Base-by-base conservation (phyloP, 352 stramenopile genomes). In the Phytophthora chlamydospora region DNA sequence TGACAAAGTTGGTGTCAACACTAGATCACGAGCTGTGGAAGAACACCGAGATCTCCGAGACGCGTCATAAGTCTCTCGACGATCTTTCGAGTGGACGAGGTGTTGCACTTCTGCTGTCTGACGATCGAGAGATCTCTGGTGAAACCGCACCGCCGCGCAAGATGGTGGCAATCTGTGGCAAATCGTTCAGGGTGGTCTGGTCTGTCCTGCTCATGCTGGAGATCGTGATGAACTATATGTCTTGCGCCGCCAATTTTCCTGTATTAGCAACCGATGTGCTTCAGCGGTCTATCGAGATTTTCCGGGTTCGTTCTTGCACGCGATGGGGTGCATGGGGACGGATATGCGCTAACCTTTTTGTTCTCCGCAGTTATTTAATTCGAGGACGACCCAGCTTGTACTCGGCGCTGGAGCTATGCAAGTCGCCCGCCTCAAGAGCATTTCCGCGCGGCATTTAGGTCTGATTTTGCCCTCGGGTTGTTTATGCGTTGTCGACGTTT, bases 371-470 rank as follows among this genome's bases (percentile, higher is more conserved):
- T 69, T 99, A 61, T 99, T 98, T 88, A 99, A 99, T 71, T 97
- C 95, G 8, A 73, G 96, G 14, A 97, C 97, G 5, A 98, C 92
- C 14, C 94, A 98, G 56, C 85, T 99, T 13, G 97, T 99, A 31
- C 82, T 99, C 11, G 96, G 95, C 6, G 97, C 97, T 61, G 96
- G 96, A 11, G 96, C 96, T 11, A 98, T 99, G 76, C 95, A 99
- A 73, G 85, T 97, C 36, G 96, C 96, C n/a, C 82, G 88, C 38
- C 78, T 99, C 17, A 98, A 98, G 68, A 98, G 91, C 39, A 99
- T 99, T 71, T 98, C 97, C 19, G 91, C 96, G 0, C 93, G 98
- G 41, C 97, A 99, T 76, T 72, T 99, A 34, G 85, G 85, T 93
- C 63, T 31, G 52, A n/a, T n/a, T 52, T 31, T 38, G 19, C 3